phyloP scores from a whole-genome alignment of 805 yeast species.

The Saturnispora sanitii region DNA sequence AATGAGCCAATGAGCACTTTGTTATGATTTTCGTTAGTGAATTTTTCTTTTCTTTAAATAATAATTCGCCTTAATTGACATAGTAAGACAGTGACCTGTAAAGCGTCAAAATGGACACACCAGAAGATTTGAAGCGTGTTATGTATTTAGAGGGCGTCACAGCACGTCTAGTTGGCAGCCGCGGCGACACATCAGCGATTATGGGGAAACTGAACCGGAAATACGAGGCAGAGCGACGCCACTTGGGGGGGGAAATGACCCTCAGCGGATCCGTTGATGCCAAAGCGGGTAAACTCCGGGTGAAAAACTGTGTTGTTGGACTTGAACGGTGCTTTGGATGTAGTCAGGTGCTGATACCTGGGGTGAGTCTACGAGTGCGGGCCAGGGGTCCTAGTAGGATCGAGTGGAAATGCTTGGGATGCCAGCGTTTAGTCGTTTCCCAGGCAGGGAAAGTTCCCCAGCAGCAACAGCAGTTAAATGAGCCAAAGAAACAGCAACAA shows the following conservation, averaged over 20 bases:
- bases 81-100: not conserved
- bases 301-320: slow-evolving; percentile 1
- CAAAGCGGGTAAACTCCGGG: not conserved
- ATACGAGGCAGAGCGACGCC: slow-evolving; percentile 1
- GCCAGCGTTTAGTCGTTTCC: not conserved
- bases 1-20: too few species aligned
- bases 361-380: slow-evolving; percentile 11
- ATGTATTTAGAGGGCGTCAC: slow-evolving; percentile 5
- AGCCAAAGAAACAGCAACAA: too few species aligned
- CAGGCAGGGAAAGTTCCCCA: too few species aligned
- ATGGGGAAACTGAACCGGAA: not conserved
- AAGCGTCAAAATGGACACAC: not conserved
- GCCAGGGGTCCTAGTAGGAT: slow-evolving; percentile 8
- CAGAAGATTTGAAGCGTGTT: slow-evolving; percentile 1
- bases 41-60: not conserved
- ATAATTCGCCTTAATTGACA: not conserved
- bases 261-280: not conserved
- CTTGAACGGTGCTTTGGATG: slow-evolving; percentile 9
- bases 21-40: not conserved
- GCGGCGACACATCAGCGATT: not conserved
- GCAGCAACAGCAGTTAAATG: too few species aligned
- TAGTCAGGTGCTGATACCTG: slow-evolving; percentile 11
- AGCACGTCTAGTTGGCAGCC: not conserved
- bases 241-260: not conserved
- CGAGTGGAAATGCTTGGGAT: slow-evolving; percentile 4